phyloP scores from a whole-genome alignment of 2,329 filamentous ascomycete genomes.

The Endocalyx cinctus region DNA sequence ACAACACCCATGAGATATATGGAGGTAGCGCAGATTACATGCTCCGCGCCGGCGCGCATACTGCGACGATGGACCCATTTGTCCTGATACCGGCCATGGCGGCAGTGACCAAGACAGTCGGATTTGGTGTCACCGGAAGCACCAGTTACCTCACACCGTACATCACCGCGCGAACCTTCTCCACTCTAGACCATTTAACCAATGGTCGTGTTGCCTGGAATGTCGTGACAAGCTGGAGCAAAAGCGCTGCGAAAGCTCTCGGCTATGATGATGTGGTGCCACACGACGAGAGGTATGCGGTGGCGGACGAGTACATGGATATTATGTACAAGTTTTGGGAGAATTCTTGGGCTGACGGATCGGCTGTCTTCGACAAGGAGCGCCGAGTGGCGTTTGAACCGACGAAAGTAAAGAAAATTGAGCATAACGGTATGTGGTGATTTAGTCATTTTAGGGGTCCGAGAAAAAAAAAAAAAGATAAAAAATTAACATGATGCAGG shows the following conservation, averaged over 20 bases:
- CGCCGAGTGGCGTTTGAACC: slow-evolving; percentile 3
- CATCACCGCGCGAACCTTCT: slow-evolving; percentile 7
- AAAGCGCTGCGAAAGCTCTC: slow-evolving; percentile 10
- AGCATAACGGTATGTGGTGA: slow-evolving; percentile 6
- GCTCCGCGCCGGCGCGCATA: slow-evolving; percentile 5
- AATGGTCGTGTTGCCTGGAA: slow-evolving; percentile 15
- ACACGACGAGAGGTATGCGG: slow-evolving; percentile 17
- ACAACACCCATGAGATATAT: slow-evolving; percentile 7
- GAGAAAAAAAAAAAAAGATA: not conserved
- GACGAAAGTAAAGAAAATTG: slow-evolving; percentile 7
- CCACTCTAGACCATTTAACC: slow-evolving; percentile 10
- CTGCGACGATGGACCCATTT: slow-evolving; percentile 5
- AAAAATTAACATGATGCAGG: not conserved
- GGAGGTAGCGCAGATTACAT: slow-evolving; percentile 4
- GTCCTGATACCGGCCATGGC: slow-evolving; percentile 10
- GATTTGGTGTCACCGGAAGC: slow-evolving; percentile 10
- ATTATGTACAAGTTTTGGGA: slow-evolving; percentile 15
- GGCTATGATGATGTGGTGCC: slow-evolving; percentile 7
- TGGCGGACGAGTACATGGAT: slow-evolving; percentile 17
- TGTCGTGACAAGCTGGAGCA: slow-evolving; percentile 17
- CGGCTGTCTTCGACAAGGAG: slow-evolving; percentile 5
- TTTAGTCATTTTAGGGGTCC: not conserved
- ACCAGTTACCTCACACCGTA: slow-evolving; percentile 10
- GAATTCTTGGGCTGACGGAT: slow-evolving; percentile 7
- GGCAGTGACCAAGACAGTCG: slow-evolving; percentile 8